These are phyloP conservation scores for Tubosaeta sp. DNA, from an alignment of 768 basidiomycete genomes.

Conservation along the genomic window DNA sequence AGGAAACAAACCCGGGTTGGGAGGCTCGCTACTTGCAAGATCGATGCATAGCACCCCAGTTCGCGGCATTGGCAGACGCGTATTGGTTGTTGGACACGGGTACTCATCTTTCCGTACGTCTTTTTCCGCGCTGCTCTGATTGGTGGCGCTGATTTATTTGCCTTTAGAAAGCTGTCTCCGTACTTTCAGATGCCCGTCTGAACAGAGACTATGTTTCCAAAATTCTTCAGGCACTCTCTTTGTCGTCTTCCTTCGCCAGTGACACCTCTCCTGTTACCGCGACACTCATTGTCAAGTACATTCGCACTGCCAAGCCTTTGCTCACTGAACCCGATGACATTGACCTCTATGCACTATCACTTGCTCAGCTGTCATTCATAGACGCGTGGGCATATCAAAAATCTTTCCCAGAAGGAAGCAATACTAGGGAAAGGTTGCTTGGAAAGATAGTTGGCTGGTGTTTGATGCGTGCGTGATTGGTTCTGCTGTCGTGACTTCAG, in stretches of 20 bases:
- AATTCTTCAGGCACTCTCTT: slow-evolving; percentile 56
- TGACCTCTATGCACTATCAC: slow-evolving; percentile 62
- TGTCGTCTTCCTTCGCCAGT: slow-evolving; percentile 30
- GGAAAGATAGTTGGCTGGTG: slow-evolving; percentile 63
- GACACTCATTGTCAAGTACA: slow-evolving; percentile 61
- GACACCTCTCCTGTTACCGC: slow-evolving; percentile 13
- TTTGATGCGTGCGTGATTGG: slow-evolving; percentile 54
- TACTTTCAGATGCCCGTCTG: slow-evolving; percentile 70
- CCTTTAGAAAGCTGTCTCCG: slow-evolving; percentile 59
- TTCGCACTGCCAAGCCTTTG: slow-evolving; percentile 70
- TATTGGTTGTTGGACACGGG: slow-evolving; percentile 82
- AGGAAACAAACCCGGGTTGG: slow-evolving; percentile 33
- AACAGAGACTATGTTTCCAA: slow-evolving; percentile 77
- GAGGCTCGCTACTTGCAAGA: slow-evolving; percentile 42
- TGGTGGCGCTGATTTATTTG: background rate
- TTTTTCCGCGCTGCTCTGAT: background rate
- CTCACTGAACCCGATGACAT: slow-evolving; percentile 68
- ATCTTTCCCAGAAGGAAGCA: slow-evolving; percentile 57
- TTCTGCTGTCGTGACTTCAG: background rate
- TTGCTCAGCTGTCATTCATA: slow-evolving; percentile 58
- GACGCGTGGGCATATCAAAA: slow-evolving; percentile 78
- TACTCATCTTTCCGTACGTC: slow-evolving; percentile 56
- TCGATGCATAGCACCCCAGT: slow-evolving; percentile 73
- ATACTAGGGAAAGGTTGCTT: slow-evolving; percentile 51
- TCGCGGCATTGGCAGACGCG: slow-evolving; percentile 71